Conservation (phyloP, 2,329 filamentous ascomycete genomes). For the Colletotrichum ledebouriae region DNA sequence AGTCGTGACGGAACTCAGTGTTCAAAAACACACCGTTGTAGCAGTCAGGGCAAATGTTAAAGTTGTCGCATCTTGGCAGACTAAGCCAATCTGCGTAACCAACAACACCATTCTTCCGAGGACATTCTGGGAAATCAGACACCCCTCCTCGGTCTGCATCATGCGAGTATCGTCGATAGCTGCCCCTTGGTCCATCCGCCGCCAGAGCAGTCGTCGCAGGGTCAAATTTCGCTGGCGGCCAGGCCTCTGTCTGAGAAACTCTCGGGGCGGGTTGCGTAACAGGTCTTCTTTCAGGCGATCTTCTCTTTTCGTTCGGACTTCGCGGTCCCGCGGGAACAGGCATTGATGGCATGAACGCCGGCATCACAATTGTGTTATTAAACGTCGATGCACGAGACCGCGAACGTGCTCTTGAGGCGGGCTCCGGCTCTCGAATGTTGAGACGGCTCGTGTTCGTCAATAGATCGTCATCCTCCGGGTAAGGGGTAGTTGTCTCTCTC, state of each 20-base stretch:
- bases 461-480: slow-evolving; percentile 47
- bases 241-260: slow-evolving; percentile 47
- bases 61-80: slow-evolving; percentile 75
- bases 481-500: slow-evolving; percentile 46
- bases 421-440: slow-evolving; percentile 32
- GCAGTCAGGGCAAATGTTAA: slow-evolving; percentile 88
- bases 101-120: slow-evolving; percentile 71
- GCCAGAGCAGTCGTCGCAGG: slow-evolving; percentile 52
- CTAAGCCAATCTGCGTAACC: slow-evolving; percentile 86
- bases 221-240: slow-evolving; percentile 63
- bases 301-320: slow-evolving; percentile 45
- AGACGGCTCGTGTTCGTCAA: slow-evolving; percentile 46
- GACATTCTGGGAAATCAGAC: slow-evolving; percentile 75
- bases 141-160: slow-evolving; percentile 59
- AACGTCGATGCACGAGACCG: slow-evolving; percentile 49
- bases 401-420: slow-evolving; percentile 33
- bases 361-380: slow-evolving; percentile 40
- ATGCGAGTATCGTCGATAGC: slow-evolving; percentile 69
- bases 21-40: slow-evolving; percentile 77
- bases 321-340: slow-evolving; percentile 43
- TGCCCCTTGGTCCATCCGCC: slow-evolving; percentile 57
- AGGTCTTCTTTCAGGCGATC: slow-evolving; percentile 42
- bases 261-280: slow-evolving; percentile 8
- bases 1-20: slow-evolving; percentile 76
- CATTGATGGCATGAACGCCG: slow-evolving; percentile 44